A percentile compares a stretch with the other conserved stretches of the same genome.
Evolutionary conservation across 371 early-diverging fungal genomes (phyloP).

Genomic region (Rhizomucor miehei): DNA sequence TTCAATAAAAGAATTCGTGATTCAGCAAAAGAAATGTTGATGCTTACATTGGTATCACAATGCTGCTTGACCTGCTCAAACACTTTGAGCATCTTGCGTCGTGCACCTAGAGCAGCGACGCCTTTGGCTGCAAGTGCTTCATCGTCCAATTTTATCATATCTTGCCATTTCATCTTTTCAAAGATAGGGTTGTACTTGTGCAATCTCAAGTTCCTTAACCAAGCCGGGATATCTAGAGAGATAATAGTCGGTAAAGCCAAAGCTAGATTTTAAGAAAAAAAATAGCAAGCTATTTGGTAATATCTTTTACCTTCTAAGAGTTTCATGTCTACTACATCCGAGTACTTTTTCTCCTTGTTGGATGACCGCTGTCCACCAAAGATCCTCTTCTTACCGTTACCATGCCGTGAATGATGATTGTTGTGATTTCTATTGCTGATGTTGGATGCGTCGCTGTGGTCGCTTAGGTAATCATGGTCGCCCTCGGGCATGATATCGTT

Average conservation of each 20-base stretch:
- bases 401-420: slow-evolving; percentile 11
- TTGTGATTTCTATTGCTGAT: slow-evolving; percentile 28
- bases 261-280: too few relatives aligned
- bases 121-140: slow-evolving; percentile 80
- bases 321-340: slow-evolving; percentile 70
- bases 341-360: slow-evolving; percentile 71
- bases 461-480: slow-evolving; percentile 54
- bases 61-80: slow-evolving; percentile 78
- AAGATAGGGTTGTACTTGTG: slow-evolving; percentile 90
- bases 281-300: too few relatives aligned
- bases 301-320: slow-evolving; percentile 64
- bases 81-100: slow-evolving; percentile 92
- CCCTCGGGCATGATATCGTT: slow-evolving; percentile 30
- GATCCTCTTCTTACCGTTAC: slow-evolving; percentile 13
- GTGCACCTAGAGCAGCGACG: slow-evolving; percentile 89
- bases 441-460: slow-evolving; percentile 58
- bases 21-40: too few relatives aligned
- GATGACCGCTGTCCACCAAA: slow-evolving; percentile 14
- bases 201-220: slow-evolving; percentile 84
- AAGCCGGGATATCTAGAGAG: slow-evolving; percentile 83
- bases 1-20: too few relatives aligned
- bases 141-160: slow-evolving; percentile 81
- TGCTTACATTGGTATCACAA: slow-evolving; percentile 38
- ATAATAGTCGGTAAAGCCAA: too few relatives aligned
- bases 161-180: slow-evolving; percentile 82